These are phyloP conservation scores for Penstemon barbatus DNA, from an alignment of 257 asterid species.

Conservation along the genomic window DNA sequence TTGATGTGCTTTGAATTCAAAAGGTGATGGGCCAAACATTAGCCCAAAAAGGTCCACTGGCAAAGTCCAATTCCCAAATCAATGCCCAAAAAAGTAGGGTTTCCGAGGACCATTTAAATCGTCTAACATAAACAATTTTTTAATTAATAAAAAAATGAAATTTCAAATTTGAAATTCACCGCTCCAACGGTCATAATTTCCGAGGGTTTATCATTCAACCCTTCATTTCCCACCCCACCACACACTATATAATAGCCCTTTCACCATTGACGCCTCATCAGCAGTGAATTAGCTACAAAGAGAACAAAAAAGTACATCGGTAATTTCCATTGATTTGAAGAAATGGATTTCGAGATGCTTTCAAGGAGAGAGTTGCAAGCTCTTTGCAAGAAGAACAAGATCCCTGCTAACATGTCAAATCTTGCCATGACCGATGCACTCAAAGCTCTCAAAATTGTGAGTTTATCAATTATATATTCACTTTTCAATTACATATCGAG, in stretches of 20 bases:
- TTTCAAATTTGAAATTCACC: slow-evolving; percentile 46
- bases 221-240: slow-evolving; percentile 6
- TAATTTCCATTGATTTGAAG: slow-evolving; percentile 6
- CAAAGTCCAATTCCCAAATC: neutral
- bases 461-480: slow-evolving; percentile 16
- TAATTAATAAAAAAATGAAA: neutral
- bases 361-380: slow-evolving; percentile 71
- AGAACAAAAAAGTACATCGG: neutral
- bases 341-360: slow-evolving; percentile 63
- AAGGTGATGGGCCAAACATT: too few species aligned
- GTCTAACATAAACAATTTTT: neutral
- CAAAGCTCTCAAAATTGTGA: slow-evolving; percentile 53
- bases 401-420: slow-evolving; percentile 68
- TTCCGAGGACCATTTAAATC: neutral
- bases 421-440: slow-evolving; percentile 69
- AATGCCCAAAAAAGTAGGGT: neutral
- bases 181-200: slow-evolving; percentile 51
- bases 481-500: neutral
- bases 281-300: neutral
- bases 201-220: slow-evolving; percentile 13
- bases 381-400: slow-evolving; percentile 72
- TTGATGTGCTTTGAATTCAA: too few species aligned
- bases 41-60: neutral
- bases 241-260: slow-evolving; percentile 27
- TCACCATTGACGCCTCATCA: slow-evolving; percentile 27